Base-by-base conservation (phyloP, 192 early-diverging fungal species). In the Coemansia aciculifera region DNA sequence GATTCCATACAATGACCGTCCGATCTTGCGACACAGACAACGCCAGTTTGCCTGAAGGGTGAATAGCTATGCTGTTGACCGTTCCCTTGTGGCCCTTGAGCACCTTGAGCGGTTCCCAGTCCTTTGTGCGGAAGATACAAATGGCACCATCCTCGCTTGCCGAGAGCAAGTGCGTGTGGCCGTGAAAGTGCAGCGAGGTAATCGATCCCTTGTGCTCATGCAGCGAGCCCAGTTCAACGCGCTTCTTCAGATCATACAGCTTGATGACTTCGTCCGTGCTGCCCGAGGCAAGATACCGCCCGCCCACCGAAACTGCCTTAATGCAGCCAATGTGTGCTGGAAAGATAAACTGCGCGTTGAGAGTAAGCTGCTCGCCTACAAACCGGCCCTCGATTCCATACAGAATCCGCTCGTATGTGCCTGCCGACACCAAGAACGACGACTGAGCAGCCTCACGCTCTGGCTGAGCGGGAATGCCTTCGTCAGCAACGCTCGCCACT, bases 391-490 rank as follows among this genome's bases (percentile, higher is more conserved):
- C 89, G 29, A 98, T 78, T 11, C 95, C 97, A 74, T 98, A 99
- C n/a, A 99, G 84, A 24, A 98, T 86, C 13, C 96, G 90, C 77
- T 99, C 98, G 75, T 99, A 99, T 29, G 95, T 95, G 63, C 98
- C 98, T 8, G 86, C 87, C 13, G 77, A 44, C 40, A 77, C 63
- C 40, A 85, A 21, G 32, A 85, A 80, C 32, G 69, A 44, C n/a
- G 71, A 68, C 32, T 65, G 67, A 27, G 77, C 74, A 7, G 68
- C 64, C 59, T 66, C 63, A 24, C 38, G 54, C 38, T 74, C 54
- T 5, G 32, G 31, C 19, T 67, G 54, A n/a, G 67, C 27, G 15
- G 71, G 64, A 12, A 71, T 36, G 6, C 8, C 60, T 21, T 59
- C 34, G 21, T 69, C 63, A 15, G 38, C 31, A 36, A 29, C 52